Evolutionary conservation across 768 basidiomycete genomes (phyloP).

Genomic region (Agaricus bisporus): DNA sequence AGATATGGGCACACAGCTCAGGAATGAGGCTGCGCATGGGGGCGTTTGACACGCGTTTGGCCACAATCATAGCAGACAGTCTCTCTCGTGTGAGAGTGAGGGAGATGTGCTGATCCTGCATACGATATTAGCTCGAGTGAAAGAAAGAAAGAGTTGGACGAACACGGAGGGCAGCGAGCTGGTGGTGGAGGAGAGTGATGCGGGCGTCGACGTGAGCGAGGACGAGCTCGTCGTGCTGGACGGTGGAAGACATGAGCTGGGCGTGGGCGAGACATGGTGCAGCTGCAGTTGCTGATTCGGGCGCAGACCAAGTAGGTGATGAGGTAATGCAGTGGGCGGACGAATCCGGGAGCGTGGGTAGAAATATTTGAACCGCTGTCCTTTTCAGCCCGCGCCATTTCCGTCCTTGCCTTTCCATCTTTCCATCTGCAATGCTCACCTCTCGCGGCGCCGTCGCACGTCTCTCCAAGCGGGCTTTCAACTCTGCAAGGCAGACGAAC

Average conservation of each 20-base stretch:
- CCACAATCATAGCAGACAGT: conserved; percentile 13
- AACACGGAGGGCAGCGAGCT: conserved; percentile 5
- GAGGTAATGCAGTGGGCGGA: conserved; percentile 21
- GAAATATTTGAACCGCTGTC: conserved; percentile 40
- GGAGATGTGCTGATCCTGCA: conserved; percentile 1
- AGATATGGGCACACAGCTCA: conserved; percentile 16
- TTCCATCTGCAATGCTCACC: conserved; percentile 67
- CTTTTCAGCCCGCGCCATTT: conserved; percentile 24
- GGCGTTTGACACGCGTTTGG: conserved; percentile 12
- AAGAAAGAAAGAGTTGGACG: background rate
- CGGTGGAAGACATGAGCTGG: background rate
- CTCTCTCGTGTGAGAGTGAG: conserved; percentile 2
- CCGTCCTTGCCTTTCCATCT: conserved; percentile 23
- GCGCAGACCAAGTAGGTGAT: background rate
- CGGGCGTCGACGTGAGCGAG: background rate
- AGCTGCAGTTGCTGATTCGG: background rate
- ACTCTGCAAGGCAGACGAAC: conserved; percentile 66
- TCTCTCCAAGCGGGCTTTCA: conserved; percentile 79
- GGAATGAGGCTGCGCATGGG: conserved; percentile 16
- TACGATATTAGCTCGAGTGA: background rate
- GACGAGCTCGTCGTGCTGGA: background rate
- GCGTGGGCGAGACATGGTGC: background rate
- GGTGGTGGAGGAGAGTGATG: background rate
- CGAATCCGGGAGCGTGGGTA: conserved; percentile 46
- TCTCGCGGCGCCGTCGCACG: conserved; percentile 82